A percentile compares a stretch with the other conserved stretches of the same genome.
Conservation (phyloP, 176 grass and related monocot genomes). For the Stipa capillata region DNA sequence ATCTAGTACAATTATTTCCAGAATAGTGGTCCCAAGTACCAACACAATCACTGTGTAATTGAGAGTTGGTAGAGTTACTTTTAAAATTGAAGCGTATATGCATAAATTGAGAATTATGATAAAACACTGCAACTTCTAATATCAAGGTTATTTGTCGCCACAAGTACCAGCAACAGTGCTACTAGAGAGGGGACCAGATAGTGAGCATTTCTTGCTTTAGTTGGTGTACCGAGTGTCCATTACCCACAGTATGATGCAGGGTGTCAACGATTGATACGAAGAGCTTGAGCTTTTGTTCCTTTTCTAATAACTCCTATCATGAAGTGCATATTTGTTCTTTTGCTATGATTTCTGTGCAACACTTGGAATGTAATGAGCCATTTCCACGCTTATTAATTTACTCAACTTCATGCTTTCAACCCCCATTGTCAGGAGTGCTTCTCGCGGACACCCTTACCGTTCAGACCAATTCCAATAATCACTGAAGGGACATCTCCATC, state of each 20-base stretch:
- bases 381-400: not conserved
- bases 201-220: not conserved
- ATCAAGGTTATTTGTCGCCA: not conserved
- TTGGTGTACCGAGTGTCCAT: not conserved
- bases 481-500: slow-evolving; percentile 7
- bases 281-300: not conserved
- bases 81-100: not conserved
- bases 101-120: not conserved
- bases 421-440: slow-evolving; percentile 22
- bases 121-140: not conserved
- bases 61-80: slow-evolving; percentile 11
- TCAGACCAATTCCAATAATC: slow-evolving; percentile 17
- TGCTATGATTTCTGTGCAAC: not conserved
- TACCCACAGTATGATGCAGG: not conserved
- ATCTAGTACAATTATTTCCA: not conserved
- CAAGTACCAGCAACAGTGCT: not conserved
- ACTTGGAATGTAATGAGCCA: not conserved
- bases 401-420: not conserved
- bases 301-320: not conserved
- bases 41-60: not conserved
- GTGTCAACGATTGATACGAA: not conserved
- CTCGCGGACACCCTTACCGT: slow-evolving; percentile 17
- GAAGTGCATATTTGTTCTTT: not conserved
- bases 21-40: slow-evolving; percentile 1
- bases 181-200: not conserved